phyloP scores from a whole-genome alignment of 306 rosid genomes.

The Sechiopsis laciniata region DNA sequence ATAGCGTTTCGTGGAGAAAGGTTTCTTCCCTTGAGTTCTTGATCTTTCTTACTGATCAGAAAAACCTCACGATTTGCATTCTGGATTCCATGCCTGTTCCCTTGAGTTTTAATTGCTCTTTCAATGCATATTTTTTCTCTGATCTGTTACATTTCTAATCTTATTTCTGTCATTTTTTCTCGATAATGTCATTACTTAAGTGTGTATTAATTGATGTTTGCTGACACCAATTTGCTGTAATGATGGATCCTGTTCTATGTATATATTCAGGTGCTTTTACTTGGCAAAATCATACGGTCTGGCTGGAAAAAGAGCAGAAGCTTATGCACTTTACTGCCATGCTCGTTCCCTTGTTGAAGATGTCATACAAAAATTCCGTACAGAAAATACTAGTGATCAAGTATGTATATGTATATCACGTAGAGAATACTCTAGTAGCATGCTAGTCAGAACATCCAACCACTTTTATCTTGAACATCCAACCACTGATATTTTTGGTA shows the following conservation, averaged over 20 bases:
- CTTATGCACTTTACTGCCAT: constrained; percentile 65
- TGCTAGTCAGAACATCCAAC: not conserved
- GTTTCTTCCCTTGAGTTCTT: constrained; percentile 35
- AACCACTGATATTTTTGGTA: not conserved
- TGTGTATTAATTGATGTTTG: not conserved
- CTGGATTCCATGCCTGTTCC: not conserved
- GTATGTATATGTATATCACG: constrained; percentile 17
- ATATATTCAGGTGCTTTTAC: constrained; percentile 71
- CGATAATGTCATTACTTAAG: not conserved
- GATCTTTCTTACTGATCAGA: constrained; percentile 10
- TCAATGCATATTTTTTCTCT: not conserved
- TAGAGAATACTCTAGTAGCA: not conserved
- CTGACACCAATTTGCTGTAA: not conserved
- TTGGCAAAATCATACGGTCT: constrained; percentile 81
- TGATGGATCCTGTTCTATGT: not conserved
- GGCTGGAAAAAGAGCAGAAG: constrained; percentile 92
- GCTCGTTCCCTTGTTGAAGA: constrained; percentile 53
- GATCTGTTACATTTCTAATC: constrained; percentile 2
- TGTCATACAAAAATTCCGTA: constrained; percentile 32
- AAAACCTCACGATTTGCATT: not conserved
- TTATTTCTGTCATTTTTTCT: not conserved
- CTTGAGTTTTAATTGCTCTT: not conserved
- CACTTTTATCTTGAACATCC: not conserved
- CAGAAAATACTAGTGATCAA: constrained; percentile 28
- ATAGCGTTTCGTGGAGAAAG: constrained; percentile 85